Base-by-base conservation (phyloP, 2,329 filamentous ascomycete species). In the Penicillium corylophilum region DNA sequence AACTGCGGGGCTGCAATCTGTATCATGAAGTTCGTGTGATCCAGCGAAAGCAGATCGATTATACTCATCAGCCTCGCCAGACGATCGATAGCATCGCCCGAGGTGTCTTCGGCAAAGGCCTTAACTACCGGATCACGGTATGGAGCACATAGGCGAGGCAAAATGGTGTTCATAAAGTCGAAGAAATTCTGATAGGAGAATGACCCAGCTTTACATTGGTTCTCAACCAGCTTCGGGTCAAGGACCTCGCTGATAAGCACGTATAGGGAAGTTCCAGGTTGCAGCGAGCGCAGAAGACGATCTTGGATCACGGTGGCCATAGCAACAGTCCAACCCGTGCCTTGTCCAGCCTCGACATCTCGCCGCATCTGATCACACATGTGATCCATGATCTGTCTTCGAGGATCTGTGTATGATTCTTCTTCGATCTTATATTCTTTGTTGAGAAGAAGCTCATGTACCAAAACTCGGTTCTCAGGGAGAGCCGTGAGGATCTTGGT, bases 131-230 rank as follows among this genome's bases (percentile, higher is more conserved):
- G 74, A 61, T 87, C 84, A 22, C 84, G 79, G 60, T 84, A 84
- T 2, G 84, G 84, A 5, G 84, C 84, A 62, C 84, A 87, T 9
- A 87, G 79, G 62, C 84, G 84, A 0, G 83, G 82, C 20, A 87
- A 70, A 26, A 87, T 80, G 42, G 75, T 77, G 29, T 80, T 78
- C 76, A 86, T 85, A 59, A 85, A 86, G 13, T 74, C 70, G 65
- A 86, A 87, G 68, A 87, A 85, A 39, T 79, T 79, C 44, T 80
- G 77, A 55, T 86, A 86, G 0, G 82, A 86, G 63, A 87, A 87
- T 13, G 81, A 72, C 5, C 82, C 82, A 44, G 81, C 79, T 28
- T 75, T 77, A 64, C 81, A 83, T 62, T 86, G 82, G 42, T 75
- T 77, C 45, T 75, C 76, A 48, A 87, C 78, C 56, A 81, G 70